A percentile compares a stretch with the other conserved stretches of the same genome.
Evolutionary conservation across 768 basidiomycete genomes (phyloP).

Genomic region (Obba rivulosa): DNA sequence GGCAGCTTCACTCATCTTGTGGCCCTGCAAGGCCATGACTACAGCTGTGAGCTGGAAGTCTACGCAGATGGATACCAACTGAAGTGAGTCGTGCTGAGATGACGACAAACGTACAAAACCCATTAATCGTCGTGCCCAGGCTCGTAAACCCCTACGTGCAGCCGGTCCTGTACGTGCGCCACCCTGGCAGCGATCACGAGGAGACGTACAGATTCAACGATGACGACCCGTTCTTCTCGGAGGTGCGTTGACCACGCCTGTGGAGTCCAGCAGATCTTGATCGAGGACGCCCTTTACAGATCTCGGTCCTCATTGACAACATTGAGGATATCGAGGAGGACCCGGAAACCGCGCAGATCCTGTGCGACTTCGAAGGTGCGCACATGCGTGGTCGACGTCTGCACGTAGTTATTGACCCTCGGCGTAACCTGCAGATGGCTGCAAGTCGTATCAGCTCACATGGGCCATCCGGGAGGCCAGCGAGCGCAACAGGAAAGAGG

Average conservation of each 20-base stretch:
- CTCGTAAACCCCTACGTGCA: slow-evolving; percentile 91
- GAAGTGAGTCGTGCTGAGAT: slow-evolving; percentile 43
- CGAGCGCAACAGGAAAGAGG: slow-evolving; percentile 52
- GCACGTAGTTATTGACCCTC: not conserved
- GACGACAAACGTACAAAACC: slow-evolving; percentile 6
- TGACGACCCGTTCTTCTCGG: slow-evolving; percentile 93
- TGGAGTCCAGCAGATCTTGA: not conserved
- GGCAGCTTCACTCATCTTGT: slow-evolving; percentile 89
- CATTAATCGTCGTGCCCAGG: slow-evolving; percentile 32
- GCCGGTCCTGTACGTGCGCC: slow-evolving; percentile 82
- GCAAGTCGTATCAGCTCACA: slow-evolving; percentile 84
- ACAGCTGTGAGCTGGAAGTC: slow-evolving; percentile 92
- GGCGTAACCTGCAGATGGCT: slow-evolving; percentile 53
- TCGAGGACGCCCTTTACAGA: slow-evolving; percentile 19
- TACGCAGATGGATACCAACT: slow-evolving; percentile 90
- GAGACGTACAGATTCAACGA: slow-evolving; percentile 66
- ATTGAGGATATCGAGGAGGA: slow-evolving; percentile 89
- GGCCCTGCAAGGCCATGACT: slow-evolving; percentile 87
- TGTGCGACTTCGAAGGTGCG: slow-evolving; percentile 80
- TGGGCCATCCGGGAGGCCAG: slow-evolving; percentile 88
- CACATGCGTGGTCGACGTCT: not conserved
- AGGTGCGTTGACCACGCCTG: slow-evolving; percentile 32
- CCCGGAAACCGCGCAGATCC: slow-evolving; percentile 71
- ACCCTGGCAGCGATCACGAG: slow-evolving; percentile 75
- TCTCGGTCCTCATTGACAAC: slow-evolving; percentile 83